Percentiles rank a stretch among this genome's conserved stretches.
These are phyloP conservation scores for Aureobasidium subglaciale DNA, from an alignment of 2,329 filamentous ascomycete species.

Conservation along the genomic window DNA sequence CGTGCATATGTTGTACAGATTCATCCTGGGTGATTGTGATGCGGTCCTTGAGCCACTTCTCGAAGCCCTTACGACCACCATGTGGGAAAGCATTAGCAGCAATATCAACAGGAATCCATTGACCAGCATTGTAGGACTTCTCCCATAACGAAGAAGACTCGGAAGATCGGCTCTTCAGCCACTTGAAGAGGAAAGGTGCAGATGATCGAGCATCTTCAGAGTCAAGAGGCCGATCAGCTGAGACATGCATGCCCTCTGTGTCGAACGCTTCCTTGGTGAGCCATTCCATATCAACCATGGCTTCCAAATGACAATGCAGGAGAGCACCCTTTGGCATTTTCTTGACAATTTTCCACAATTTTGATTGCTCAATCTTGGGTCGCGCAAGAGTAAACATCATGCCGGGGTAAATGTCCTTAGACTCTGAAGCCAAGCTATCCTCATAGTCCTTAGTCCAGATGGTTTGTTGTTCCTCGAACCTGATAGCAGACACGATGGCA, in stretches of 20 bases:
- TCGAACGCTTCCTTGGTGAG: constrained; percentile 64
- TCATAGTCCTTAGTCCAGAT: constrained; percentile 72
- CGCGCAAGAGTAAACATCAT: constrained; percentile 92
- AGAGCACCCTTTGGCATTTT: constrained; percentile 84
- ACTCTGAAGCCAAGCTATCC: constrained; percentile 57
- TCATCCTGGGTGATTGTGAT: constrained; percentile 66
- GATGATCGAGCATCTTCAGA: constrained; percentile 47
- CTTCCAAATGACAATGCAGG: constrained; percentile 81
- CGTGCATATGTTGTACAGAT: constrained; percentile 71
- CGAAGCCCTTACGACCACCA: constrained; percentile 63
- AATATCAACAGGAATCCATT: constrained; percentile 50
- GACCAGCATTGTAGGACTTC: constrained; percentile 51
- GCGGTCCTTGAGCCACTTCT: constrained; percentile 67
- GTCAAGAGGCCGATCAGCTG: constrained; percentile 50
- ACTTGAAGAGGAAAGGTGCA: constrained; percentile 51
- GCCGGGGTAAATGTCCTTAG: constrained; percentile 63
- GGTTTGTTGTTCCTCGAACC: constrained; percentile 65
- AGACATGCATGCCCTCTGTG: constrained; percentile 67
- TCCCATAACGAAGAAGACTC: constrained; percentile 56
- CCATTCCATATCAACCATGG: constrained; percentile 83
- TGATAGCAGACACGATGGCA: constrained; percentile 71
- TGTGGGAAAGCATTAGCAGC: constrained; percentile 70
- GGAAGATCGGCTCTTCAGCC: constrained; percentile 44
- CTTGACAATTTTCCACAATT: constrained; percentile 76
- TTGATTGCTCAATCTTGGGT: constrained; percentile 75